phyloP scores from a whole-genome alignment of 768 basidiomycete species.

The Dictyophora rubrovolvata region DNA sequence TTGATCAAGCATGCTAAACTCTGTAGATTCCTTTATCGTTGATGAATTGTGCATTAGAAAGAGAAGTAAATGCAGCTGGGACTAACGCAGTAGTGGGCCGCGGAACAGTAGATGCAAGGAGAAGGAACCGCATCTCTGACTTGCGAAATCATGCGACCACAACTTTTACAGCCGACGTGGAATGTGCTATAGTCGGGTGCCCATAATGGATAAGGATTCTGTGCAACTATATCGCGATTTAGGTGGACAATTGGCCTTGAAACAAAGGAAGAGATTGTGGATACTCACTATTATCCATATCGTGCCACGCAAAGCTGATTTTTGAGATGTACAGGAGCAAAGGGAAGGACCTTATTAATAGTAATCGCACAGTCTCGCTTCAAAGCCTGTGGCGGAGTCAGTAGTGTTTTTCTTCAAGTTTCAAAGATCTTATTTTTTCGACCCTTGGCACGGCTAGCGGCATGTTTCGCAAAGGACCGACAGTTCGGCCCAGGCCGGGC shows the following conservation, averaged over 20 bases:
- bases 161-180: background rate
- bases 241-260: background rate
- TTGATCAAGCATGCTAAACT: background rate
- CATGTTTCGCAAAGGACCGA: too few relatives aligned
- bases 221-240: background rate
- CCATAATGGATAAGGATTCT: background rate
- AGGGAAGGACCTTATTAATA: too few relatives aligned
- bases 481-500: too few relatives aligned
- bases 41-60: background rate
- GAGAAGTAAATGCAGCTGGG: background rate
- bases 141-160: background rate
- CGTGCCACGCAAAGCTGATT: too few relatives aligned
- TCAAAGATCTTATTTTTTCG: too few relatives aligned
- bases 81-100: background rate
- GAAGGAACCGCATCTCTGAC: background rate
- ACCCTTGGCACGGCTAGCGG: too few relatives aligned
- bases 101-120: background rate
- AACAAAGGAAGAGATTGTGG: background rate
- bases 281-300: too few relatives aligned
- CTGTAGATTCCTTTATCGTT: background rate
- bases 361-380: too few relatives aligned
- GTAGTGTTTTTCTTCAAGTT: too few relatives aligned
- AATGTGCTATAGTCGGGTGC: slow-evolving; percentile 2
- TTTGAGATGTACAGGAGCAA: too few relatives aligned
- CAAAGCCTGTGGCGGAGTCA: too few relatives aligned